These are phyloP conservation scores for Xylariaceae sp. DNA, from an alignment of 2,329 filamentous ascomycete species.

Conservation along the genomic window DNA sequence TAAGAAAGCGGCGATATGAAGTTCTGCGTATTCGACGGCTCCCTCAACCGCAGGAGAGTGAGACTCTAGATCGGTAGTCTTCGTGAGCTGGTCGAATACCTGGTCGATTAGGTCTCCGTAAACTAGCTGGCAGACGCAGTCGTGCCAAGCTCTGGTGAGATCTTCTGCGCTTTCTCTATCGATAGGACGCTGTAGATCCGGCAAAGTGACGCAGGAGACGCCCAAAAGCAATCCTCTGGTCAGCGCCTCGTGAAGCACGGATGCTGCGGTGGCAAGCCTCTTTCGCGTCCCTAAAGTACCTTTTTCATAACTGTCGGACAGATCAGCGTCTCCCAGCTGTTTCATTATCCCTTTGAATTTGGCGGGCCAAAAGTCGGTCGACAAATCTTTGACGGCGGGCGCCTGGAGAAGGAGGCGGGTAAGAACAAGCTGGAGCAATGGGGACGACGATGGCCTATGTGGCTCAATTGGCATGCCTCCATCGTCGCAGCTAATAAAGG, in stretches of 20 bases:
- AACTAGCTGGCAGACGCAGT: constrained; percentile 61
- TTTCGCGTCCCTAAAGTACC: constrained; percentile 69
- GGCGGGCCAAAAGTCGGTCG: constrained; percentile 61
- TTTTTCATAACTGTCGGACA: constrained; percentile 81
- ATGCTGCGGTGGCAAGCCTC: constrained; percentile 67
- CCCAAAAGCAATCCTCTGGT: constrained; percentile 64
- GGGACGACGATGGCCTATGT: constrained; percentile 47
- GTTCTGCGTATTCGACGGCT: constrained; percentile 53
- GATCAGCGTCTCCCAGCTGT: constrained; percentile 60
- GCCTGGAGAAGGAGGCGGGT: constrained; percentile 60
- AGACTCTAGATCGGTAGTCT: constrained; percentile 59
- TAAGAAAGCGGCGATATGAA: constrained; percentile 66
- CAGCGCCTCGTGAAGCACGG: constrained; percentile 65
- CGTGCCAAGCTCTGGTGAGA: constrained; percentile 60
- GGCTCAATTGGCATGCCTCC: constrained; percentile 26
- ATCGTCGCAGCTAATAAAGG: constrained; percentile 46
- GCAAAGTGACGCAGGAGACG: constrained; percentile 35
- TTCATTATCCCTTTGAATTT: constrained; percentile 56
- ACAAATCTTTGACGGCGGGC: constrained; percentile 62
- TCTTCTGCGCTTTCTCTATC: constrained; percentile 57
- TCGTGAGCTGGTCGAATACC: constrained; percentile 56
- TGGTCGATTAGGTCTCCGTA: constrained; percentile 65
- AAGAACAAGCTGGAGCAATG: constrained; percentile 65
- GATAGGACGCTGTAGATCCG: constrained; percentile 42
- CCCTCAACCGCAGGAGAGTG: constrained; percentile 60